Evolutionary conservation across 352 stramenopile species (phyloP).

Genomic region (Thalassiosira exigua): DNA sequence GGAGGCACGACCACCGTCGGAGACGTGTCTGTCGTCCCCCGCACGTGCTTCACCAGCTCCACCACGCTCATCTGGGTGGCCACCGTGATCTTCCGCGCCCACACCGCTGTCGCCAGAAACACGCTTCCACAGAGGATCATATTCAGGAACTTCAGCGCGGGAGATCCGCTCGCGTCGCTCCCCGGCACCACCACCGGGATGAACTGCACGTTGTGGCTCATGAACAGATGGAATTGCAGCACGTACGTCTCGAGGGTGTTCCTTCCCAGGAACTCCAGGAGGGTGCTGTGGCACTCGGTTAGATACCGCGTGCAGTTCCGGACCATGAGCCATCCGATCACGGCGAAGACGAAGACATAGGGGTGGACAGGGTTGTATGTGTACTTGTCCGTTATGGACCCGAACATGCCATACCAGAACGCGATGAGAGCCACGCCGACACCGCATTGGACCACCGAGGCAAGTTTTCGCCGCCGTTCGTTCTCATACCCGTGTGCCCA

Average conservation of each 20-base stretch:
- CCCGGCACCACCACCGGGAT: slow-evolving; percentile 75
- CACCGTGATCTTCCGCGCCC: slow-evolving; percentile 69
- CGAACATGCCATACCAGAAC: slow-evolving; percentile 75
- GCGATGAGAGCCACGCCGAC: slow-evolving; percentile 66
- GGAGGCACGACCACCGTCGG: slow-evolving; percentile 24
- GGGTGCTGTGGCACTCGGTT: slow-evolving; percentile 72
- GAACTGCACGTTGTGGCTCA: slow-evolving; percentile 78
- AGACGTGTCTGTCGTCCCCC: slow-evolving; percentile 27
- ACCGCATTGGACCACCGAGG: slow-evolving; percentile 37
- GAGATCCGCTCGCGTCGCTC: slow-evolving; percentile 48
- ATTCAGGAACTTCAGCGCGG: slow-evolving; percentile 63
- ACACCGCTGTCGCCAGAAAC: slow-evolving; percentile 64
- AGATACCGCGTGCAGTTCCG: slow-evolving; percentile 86
- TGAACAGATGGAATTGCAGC: slow-evolving; percentile 89
- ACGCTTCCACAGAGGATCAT: slow-evolving; percentile 70
- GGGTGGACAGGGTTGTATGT: slow-evolving; percentile 87
- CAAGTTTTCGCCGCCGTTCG: slow-evolving; percentile 34
- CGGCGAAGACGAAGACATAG: slow-evolving; percentile 86
- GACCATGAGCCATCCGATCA: slow-evolving; percentile 87
- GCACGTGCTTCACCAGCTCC: slow-evolving; percentile 58
- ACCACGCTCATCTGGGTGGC: slow-evolving; percentile 66
- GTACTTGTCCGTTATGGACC: slow-evolving; percentile 81
- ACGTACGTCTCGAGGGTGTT: slow-evolving; percentile 90
- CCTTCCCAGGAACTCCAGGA: slow-evolving; percentile 87
- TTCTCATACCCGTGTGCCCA: slow-evolving; percentile 65